These are phyloP conservation scores for Cenococcum geophilum DNA, from an alignment of 495 filamentous ascomycete species.

Conservation along the genomic window DNA sequence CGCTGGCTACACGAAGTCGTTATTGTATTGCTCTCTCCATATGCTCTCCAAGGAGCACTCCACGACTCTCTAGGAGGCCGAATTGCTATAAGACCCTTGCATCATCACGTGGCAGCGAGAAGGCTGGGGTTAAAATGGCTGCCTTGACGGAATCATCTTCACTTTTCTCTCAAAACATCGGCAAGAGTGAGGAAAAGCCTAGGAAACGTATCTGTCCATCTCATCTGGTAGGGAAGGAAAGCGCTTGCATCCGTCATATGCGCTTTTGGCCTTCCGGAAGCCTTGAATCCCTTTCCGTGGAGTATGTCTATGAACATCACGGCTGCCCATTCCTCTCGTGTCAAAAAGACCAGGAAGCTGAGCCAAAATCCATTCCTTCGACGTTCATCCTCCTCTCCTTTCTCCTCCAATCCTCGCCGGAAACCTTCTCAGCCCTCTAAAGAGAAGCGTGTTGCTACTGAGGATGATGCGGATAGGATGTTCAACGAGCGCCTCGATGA, in stretches of 20 bases:
- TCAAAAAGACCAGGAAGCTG: conserved; percentile 15
- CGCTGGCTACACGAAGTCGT: too few relatives aligned
- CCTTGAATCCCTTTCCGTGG: neutral
- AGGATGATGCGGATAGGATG: conserved; percentile 40
- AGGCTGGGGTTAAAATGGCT: neutral
- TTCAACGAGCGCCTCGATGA: conserved; percentile 52
- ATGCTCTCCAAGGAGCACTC: too few relatives aligned
- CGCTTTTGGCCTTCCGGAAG: too few relatives aligned
- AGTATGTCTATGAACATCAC: conserved; percentile 27
- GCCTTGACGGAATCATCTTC: neutral
- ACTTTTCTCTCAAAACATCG: neutral
- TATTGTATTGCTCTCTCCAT: too few relatives aligned
- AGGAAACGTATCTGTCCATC: too few relatives aligned
- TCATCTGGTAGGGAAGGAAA: too few relatives aligned
- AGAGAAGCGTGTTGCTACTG: neutral
- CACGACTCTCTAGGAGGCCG: too few relatives aligned
- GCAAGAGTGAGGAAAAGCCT: too few relatives aligned
- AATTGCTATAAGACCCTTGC: neutral
- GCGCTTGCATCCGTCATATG: too few relatives aligned
- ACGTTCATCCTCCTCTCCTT: conserved; percentile 20
- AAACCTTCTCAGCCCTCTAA: conserved; percentile 21
- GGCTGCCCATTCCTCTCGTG: conserved; percentile 22
- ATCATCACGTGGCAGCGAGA: neutral
- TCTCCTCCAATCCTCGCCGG: conserved; percentile 20
- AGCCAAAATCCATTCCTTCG: conserved; percentile 9